Evolutionary conservation across 106 monocot species (phyloP).

Genomic region (Agapanthus africanus): DNA sequence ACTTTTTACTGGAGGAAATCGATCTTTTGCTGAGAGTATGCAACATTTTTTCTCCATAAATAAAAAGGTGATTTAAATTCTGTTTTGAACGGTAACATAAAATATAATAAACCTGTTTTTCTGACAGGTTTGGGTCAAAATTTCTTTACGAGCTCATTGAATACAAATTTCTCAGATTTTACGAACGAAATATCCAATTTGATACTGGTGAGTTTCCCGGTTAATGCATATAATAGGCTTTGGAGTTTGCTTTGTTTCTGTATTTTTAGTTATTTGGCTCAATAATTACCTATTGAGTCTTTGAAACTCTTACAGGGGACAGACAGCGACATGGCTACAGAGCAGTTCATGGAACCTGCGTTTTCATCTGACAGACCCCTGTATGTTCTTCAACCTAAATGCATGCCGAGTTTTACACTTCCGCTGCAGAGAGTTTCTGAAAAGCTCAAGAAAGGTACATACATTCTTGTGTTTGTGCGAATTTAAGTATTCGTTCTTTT

Average conservation of each 20-base stretch:
- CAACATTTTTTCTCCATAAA: not conserved
- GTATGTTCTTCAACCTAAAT: constrained; percentile 19
- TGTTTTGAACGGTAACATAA: not conserved
- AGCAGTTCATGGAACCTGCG: not conserved
- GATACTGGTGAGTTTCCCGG: not conserved
- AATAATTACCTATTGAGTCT: not conserved
- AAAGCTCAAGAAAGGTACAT: not conserved
- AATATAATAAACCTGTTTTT: not conserved
- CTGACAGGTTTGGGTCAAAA: constrained; percentile 5
- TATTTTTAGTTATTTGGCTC: not conserved
- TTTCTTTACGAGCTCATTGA: not conserved
- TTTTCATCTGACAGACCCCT: not conserved
- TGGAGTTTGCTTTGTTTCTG: not conserved
- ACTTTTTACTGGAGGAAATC: constrained; percentile 40
- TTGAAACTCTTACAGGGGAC: constrained; percentile 4
- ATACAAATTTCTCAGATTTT: not conserved
- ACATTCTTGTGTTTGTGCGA: not conserved
- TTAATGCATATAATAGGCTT: not conserved
- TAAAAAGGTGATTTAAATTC: not conserved
- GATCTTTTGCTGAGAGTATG: constrained; percentile 33
- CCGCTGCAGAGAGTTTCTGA: constrained; percentile 7
- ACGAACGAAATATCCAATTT: not conserved
- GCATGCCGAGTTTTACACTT: constrained; percentile 9
- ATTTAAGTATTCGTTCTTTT: not conserved
- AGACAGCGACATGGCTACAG: not conserved